phyloP scores from a whole-genome alignment of 495 filamentous ascomycete species.

The Eremomyces bilateralis region DNA sequence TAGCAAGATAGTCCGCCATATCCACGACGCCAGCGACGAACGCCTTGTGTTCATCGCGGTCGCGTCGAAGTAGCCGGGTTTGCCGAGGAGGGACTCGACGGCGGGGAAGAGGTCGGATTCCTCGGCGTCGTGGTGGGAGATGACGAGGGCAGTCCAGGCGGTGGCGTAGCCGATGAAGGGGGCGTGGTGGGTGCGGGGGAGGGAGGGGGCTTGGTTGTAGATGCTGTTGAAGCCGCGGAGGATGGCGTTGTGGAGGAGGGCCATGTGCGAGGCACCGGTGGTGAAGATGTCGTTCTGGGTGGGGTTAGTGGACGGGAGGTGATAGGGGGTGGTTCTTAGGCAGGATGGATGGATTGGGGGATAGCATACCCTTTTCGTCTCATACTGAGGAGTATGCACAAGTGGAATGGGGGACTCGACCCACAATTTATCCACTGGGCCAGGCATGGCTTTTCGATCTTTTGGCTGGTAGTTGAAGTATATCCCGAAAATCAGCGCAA shows the following conservation, averaged over 20 bases:
- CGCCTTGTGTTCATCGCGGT: slow-evolving; percentile 12
- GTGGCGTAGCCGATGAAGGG: slow-evolving; percentile 30
- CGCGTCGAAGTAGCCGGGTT: slow-evolving; percentile 4
- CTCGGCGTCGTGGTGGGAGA: slow-evolving; percentile 32
- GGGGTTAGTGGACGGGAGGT: no score
- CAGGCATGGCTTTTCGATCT: no score
- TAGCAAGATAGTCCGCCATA: slow-evolving; percentile 26
- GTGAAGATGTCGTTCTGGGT: slow-evolving; percentile 12
- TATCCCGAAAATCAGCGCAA: no score
- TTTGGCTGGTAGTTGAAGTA: no score
- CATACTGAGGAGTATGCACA: no score
- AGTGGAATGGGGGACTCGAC: no score
- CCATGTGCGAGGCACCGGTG: slow-evolving; percentile 32
- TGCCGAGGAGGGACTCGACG: slow-evolving; percentile 25
- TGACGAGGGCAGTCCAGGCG: slow-evolving; percentile 30
- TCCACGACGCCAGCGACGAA: slow-evolving; percentile 27
- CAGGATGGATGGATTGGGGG: no score
- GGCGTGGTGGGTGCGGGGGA: slow-evolving; percentile 14
- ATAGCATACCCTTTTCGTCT: no score
- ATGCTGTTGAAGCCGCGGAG: slow-evolving; percentile 38
- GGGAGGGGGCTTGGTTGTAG: slow-evolving; percentile 23
- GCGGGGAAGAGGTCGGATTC: slow-evolving; percentile 29
- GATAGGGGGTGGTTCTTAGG: no score
- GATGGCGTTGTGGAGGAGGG: slow-evolving; percentile 34
- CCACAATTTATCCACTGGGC: no score